Evolutionary conservation across 495 filamentous ascomycete species (phyloP), one percentile per base, ranked within the genome.

Genomic region (Trichocladium antarcticum): DNA sequence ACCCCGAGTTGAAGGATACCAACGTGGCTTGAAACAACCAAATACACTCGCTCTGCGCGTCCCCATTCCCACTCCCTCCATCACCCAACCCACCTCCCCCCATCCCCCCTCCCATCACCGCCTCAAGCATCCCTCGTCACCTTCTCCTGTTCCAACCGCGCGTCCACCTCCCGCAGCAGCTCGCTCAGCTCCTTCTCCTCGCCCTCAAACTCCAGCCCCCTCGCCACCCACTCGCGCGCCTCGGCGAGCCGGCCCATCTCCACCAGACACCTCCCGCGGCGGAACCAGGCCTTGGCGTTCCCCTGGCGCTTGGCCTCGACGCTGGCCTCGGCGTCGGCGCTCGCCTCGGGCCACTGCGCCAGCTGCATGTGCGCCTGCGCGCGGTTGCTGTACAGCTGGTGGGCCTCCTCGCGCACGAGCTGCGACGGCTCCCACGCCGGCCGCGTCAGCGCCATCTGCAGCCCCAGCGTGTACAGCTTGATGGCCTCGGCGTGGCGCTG

Each of bases 211-310:
- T 95, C 90, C 52, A 95, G 58, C 11, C 78, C 88, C 60, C 75
- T 71, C 36, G 68, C 70, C 35, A 95, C 71, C 73, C 85, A 88
- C 44, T 75, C 76, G 63, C 70, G 73, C 6, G 87, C 87, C 76
- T 98, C 92, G 51, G 84, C 80, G 63, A 83, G 70, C 62, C 89
- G 65, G 8, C 84, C 82, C 92, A 96, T 97, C 81, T 98, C 92
- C 44, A 80, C 65, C 61, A 95, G 69, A 65, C 82, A 89, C 70
- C 77, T 80, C 8, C 83, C 89, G 52, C 85, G 70, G 39, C 90
- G 69, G 81, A 86, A 96, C 84, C 89, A 96, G 2, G 83, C 89
- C 80, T 96, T 97, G 6, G 84, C 80, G 68, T 98, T 96, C 24
- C 82, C 87, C 37, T 77, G 71, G 45, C 79, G 72, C 79, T 93